A percentile compares a stretch with the other conserved stretches of the same genome.
Evolutionary conservation across 345 rosid species (phyloP).

Genomic region (Arabis hirsuta): DNA sequence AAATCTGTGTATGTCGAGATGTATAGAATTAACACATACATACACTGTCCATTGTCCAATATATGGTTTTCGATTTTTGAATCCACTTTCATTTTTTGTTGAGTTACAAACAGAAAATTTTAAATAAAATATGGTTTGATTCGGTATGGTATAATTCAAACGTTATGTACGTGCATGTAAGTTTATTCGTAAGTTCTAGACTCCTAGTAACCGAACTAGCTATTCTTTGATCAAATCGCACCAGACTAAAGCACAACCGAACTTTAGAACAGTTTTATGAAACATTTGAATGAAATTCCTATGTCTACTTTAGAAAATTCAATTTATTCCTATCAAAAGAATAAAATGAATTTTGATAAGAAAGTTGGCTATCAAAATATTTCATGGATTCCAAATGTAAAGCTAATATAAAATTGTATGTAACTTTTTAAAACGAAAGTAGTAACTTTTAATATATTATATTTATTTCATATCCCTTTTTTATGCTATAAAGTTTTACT

Average conservation of each 20-base stretch:
- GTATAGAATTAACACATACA: neutral
- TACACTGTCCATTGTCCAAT: neutral
- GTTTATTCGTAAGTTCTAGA: neutral
- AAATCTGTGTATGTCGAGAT: neutral
- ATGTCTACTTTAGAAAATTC: no score
- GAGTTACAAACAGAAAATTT: neutral
- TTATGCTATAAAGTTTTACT: no score
- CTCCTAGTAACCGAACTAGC: neutral
- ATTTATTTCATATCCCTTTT: no score
- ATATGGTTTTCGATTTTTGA: neutral
- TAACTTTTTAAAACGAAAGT: no score
- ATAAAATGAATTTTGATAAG: no score
- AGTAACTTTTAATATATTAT: no score
- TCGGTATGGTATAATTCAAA: neutral
- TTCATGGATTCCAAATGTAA: no score
- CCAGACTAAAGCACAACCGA: neutral
- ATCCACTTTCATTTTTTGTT: neutral
- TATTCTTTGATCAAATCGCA: neutral
- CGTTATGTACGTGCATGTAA: neutral
- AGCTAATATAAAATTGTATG: no score
- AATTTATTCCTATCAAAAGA: no score
- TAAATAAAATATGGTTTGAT: neutral
- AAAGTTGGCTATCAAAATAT: no score
- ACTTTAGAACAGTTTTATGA: no score
- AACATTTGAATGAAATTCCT: no score